phyloP scores from a whole-genome alignment of 2,329 filamentous ascomycete genomes.

The Diplocarpon mali region DNA sequence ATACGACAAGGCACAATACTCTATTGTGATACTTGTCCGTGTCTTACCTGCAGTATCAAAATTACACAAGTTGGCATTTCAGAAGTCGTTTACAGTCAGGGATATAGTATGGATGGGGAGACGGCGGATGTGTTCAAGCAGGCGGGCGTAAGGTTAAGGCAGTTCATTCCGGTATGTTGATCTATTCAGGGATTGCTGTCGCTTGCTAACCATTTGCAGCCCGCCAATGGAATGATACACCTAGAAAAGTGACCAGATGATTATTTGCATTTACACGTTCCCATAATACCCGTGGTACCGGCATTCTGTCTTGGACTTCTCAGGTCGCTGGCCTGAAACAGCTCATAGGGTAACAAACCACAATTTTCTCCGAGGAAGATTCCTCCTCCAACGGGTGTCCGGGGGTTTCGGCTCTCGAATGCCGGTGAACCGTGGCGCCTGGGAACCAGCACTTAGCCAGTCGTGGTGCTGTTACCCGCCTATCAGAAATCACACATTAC shows the following conservation, averaged over 20 bases:
- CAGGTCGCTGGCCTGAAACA: too few species aligned
- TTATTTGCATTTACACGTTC: too few species aligned
- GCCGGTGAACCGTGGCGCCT: too few species aligned
- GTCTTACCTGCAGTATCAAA: conserved; percentile 95
- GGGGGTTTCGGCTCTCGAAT: too few species aligned
- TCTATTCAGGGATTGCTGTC: background rate
- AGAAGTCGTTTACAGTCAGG: conserved; percentile 89
- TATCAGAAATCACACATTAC: too few species aligned
- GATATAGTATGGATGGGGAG: conserved; percentile 87
- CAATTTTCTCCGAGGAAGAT: too few species aligned
- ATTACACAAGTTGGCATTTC: conserved; percentile 93
- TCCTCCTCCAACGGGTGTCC: too few species aligned
- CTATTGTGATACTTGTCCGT: conserved; percentile 95
- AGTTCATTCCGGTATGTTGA: conserved; percentile 69
- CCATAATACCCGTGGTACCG: too few species aligned
- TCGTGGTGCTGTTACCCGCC: too few species aligned
- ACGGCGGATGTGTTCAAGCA: conserved; percentile 73
- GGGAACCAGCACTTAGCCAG: too few species aligned
- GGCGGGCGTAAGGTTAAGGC: conserved; percentile 73
- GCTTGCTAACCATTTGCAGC: conserved; percentile 31
- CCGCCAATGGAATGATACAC: conserved; percentile 53
- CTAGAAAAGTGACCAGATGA: conserved; percentile 34
- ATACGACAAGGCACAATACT: conserved; percentile 73
- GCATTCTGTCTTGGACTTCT: too few species aligned
- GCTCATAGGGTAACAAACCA: too few species aligned